Base-by-base conservation (phyloP, 2,329 filamentous ascomycete genomes). In the Claviceps citrina region DNA sequence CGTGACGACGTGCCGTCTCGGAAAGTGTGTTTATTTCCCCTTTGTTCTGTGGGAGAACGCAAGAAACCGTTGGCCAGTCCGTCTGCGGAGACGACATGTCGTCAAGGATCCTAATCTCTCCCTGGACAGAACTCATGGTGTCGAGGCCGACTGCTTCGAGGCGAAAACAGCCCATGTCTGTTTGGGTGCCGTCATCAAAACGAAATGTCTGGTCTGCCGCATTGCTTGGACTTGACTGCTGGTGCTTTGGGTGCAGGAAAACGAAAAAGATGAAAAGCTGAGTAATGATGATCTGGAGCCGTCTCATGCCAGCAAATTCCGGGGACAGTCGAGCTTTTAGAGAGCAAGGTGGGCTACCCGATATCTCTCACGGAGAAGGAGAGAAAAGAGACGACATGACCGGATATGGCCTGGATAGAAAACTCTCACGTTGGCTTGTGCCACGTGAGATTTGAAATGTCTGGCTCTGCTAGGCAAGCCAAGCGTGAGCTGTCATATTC, bases 401-500 rank as follows among this genome's bases (percentile, higher is more conserved):
- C n/a, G n/a, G n/a, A 20, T 3, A 9, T 15, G 19, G 7, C 7
- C 32, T 24, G 19, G 32, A 9, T 24, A 24, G 15, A n/a, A 7
- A 24, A 9, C 32, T 15, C 32, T 24, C 32, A 34, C 6, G 6
- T 13, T 36, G 16, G 9, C 9, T 28, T 20, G 16, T 36, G 12
- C 16, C 10, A 19, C 25, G 34, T 36, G 16, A 15, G 10, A 3
- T 33, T 22, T 13, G 19, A 13, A 20, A n/a, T 27, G 13, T 18
- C 16, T 10, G 12, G 16, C 10, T 6, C 3, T n/a, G 24, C n/a
- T n/a, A n/a, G n/a, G n/a, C n/a, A 3, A 18, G 5, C 10, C 7
- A 20, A 4, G 34, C 34, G 16, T 28, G 25, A 36, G n/a, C 34
- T 36, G 34, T 36, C 34, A 36, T 28, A 24, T 36, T 36, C 15